Evolutionary conservation across 768 basidiomycete species (phyloP).

Genomic region (Termitomyces sp.): DNA sequence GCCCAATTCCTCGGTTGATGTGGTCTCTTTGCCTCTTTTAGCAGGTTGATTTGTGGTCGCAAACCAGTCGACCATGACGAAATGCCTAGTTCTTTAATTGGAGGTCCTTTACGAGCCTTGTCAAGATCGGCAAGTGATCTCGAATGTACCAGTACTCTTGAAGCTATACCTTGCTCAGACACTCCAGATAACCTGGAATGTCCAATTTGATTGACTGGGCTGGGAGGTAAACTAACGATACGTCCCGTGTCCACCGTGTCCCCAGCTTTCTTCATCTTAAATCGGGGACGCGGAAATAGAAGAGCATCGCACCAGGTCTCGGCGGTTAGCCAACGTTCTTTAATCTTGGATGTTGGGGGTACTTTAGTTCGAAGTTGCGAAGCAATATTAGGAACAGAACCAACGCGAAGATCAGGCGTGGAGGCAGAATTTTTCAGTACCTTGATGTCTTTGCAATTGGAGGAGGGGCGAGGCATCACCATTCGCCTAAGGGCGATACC

Average conservation of each 20-base stretch:
- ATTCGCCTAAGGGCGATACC: not conserved
- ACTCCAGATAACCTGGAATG: not conserved
- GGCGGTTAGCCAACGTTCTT: conserved; percentile 63
- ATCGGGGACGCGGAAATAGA: conserved; percentile 68
- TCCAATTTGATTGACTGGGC: conserved; percentile 27
- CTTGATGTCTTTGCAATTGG: conserved; percentile 7
- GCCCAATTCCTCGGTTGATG: conserved; percentile 55
- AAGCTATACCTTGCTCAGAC: conserved; percentile 26
- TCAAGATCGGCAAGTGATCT: conserved; percentile 35
- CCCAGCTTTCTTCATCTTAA: conserved; percentile 41
- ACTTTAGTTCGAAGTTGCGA: conserved; percentile 2
- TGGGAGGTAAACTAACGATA: conserved; percentile 45
- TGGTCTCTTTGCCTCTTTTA: conserved; percentile 9
- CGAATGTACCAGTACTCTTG: conserved; percentile 46
- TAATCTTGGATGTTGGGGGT: conserved; percentile 28
- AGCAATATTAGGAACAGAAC: not conserved
- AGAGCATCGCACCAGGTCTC: conserved; percentile 83
- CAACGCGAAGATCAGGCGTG: conserved; percentile 52
- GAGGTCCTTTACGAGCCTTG: not conserved
- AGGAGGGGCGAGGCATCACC: not conserved
- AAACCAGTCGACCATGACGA: not conserved
- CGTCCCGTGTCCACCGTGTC: conserved; percentile 17
- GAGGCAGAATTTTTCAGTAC: conserved; percentile 53
- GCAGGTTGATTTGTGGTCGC: not conserved
- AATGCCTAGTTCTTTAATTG: not conserved